Evolutionary conservation across 768 basidiomycete species (phyloP), one percentile per base, ranked within the genome.

Genomic region (Hemileccinum impolitum): DNA sequence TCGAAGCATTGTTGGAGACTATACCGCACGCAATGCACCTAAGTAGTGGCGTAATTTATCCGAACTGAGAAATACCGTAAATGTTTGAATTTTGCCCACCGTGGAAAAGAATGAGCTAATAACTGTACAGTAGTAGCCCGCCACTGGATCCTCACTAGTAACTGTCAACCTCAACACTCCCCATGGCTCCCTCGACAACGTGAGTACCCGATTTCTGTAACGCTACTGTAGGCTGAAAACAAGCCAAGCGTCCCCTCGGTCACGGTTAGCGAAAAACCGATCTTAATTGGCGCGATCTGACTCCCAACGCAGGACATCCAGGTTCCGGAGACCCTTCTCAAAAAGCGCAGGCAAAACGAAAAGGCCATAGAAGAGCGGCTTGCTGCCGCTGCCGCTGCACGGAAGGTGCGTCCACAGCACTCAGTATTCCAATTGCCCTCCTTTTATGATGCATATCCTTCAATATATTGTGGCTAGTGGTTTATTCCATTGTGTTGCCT

Each of bases 301-400:
- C 47, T 19, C 35, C 18, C 18, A 23, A 43, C 53, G 53, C 62
- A 92, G 90, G 82, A 85, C 67, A 85, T 96, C 70, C 89, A 94
- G 83, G 94, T 95, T 75, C 94, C 94, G 71, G 94, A 96, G 86
- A 97, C 94, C 68, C 85, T 97, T 78, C 91, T 97, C 78, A 97
- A 96, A 84, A 97, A 95, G 80, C 86, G 94, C 76, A 94, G 94
- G 78, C 89, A 93, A 76, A 94, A 85, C 66, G 92, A 95, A 79
- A 94, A 94, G 79, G 88, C 87, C 56, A 81, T 92, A 65, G 93
- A 94, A 77, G 93, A 95, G 67, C 91, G 90, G 63, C 78, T 95
- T 58, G 83, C 77, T 58, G 88, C 89, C 52, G 90, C 89, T 19
- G 69, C 75, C 36, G 86, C 85, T 59, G 92, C 93, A 57, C 87